These are phyloP conservation scores for Phtheirospermum japonicum DNA, from an alignment of 257 asterid genomes.

Conservation along the genomic window DNA sequence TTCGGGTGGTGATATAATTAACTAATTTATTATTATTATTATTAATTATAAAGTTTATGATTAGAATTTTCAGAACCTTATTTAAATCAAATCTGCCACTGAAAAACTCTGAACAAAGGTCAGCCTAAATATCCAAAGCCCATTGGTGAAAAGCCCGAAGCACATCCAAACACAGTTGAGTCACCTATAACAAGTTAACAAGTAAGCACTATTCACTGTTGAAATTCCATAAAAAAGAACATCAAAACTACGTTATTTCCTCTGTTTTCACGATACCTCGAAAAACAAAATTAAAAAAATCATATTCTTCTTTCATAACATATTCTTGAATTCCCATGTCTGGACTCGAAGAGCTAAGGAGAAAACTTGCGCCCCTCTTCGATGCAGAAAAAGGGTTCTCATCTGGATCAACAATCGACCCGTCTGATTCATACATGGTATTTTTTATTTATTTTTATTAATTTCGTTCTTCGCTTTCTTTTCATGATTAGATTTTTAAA, in stretches of 20 bases:
- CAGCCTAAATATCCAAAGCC: no score
- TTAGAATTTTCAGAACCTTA: no score
- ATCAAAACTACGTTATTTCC: conserved; percentile 1
- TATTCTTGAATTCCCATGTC: conserved; percentile 48
- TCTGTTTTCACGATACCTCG: neutral
- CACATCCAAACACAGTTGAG: no score
- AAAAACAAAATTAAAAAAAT: neutral
- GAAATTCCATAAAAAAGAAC: neutral
- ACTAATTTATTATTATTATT: no score
- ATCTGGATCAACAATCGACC: conserved; percentile 69
- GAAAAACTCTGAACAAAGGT: no score
- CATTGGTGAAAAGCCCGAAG: no score
- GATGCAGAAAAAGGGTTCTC: conserved; percentile 98
- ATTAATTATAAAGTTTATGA: no score
- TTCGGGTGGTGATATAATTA: no score
- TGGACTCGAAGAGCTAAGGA: conserved; percentile 90
- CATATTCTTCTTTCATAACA: neutral
- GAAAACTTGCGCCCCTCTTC: conserved; percentile 82
- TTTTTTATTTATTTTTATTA: neutral
- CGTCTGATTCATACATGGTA: conserved; percentile 81
- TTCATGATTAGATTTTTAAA: conserved; percentile 6
- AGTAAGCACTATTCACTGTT: no score
- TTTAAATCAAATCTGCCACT: no score
- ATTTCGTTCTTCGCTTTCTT: neutral
- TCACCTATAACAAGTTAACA: no score